Evolutionary conservation across 306 rosid species (phyloP).

Genomic region (Carpinus viminea): DNA sequence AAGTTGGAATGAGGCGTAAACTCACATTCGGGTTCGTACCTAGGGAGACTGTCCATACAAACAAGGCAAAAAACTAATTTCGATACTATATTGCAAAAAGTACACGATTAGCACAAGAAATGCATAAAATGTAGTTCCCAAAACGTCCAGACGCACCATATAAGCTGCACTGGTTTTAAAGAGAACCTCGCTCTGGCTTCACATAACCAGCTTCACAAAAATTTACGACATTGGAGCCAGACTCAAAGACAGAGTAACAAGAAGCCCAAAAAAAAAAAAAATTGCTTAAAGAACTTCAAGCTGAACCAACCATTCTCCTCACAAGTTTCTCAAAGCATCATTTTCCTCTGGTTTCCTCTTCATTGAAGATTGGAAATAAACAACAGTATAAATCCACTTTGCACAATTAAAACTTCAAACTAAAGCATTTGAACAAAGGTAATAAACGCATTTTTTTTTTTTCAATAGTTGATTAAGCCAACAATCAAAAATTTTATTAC

Average conservation of each 20-base stretch:
- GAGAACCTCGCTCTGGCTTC: constrained; percentile 67
- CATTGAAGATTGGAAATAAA: too few species aligned
- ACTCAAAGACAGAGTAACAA: constrained; percentile 5
- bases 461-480: neutral
- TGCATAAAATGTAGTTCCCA: constrained; percentile 52
- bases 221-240: constrained; percentile 24
- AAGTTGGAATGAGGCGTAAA: too few species aligned
- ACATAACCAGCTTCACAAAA: constrained; percentile 32
- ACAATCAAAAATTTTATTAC: neutral
- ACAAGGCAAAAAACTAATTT: neutral
- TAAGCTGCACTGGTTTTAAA: constrained; percentile 57
- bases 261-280: constrained; percentile 37
- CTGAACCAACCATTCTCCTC: neutral
- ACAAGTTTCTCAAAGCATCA: too few species aligned
- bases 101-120: neutral
- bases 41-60: neutral
- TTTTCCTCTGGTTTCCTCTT: too few species aligned
- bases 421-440: neutral
- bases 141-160: constrained; percentile 68
- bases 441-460: too few species aligned
- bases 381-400: neutral
- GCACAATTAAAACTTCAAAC: neutral
- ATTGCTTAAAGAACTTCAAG: neutral
- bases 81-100: neutral
- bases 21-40: too few species aligned